Evolutionary conservation across 2,329 filamentous ascomycete species (phyloP), one percentile per base, ranked within the genome.

Genomic region (Sclerotinia sclerotiorum): DNA sequence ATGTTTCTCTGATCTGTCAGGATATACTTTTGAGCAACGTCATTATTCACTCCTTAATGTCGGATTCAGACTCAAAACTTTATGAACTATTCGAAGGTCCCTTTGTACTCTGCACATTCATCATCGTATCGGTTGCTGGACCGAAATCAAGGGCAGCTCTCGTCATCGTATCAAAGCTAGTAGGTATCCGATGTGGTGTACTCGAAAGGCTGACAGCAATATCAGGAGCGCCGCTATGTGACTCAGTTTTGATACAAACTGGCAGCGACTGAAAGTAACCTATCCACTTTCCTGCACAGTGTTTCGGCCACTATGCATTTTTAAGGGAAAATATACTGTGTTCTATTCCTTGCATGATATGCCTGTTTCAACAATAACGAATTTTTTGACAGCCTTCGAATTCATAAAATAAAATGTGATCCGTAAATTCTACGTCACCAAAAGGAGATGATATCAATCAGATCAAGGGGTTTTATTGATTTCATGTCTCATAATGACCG

Each of bases 381-480:
- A 19, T 51, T 39, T 49, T 39, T 39, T 61, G 58, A 35, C 42
- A 32, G 42, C 44, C 10, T n/a, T 3, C n/a, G 17, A 49, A 6
- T 27, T 21, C 15, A 13, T 6, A 61, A 24, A 61, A 61, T 21
- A 57, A 57, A 49, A 35, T 55, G 27, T 29, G 13, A 55, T 35
- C 2, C 29, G 7, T 56, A 56, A 56, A 35, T 4, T 56, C 24
- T 19, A 56, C 39, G 54, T 21, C 21, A 15, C 19, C 19, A 39
- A 56, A 56, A 24, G 54, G 32, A 32, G 21, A 15, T 11, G 39
- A 24, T 27, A 56, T 56, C 8, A n/a, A 56, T 56, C 32, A 35
- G 54, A 39, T 51, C 29, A 62, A 62, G 46, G 60, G 24, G 5
- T 11, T 51, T 51, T 51, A 62, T 62, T 39, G 44, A 62, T 62